Evolutionary conservation across 768 basidiomycete genomes (phyloP).

Genomic region (Phanerochaete carnosa): DNA sequence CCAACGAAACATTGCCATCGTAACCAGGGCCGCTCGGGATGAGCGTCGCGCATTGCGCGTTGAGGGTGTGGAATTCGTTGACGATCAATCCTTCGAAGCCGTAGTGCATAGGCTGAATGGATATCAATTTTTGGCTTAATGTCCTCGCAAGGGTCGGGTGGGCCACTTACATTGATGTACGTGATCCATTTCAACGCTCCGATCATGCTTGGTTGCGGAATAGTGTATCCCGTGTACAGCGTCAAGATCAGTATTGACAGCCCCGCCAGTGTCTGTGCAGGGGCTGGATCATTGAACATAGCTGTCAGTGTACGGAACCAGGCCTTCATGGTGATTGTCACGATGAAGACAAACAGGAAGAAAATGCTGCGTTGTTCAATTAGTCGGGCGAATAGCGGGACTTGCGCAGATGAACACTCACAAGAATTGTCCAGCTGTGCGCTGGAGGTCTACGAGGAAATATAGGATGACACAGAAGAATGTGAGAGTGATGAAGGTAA

Average conservation of each 20-base stretch:
- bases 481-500: slow-evolving; percentile 44
- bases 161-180: slow-evolving; percentile 49
- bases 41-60: slow-evolving; percentile 56
- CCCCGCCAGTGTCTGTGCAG: slow-evolving; percentile 60
- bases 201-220: slow-evolving; percentile 62
- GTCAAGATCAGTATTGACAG: slow-evolving; percentile 48
- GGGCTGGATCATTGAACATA: slow-evolving; percentile 52
- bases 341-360: slow-evolving; percentile 53
- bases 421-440: slow-evolving; percentile 61
- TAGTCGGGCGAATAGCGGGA: neutral
- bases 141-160: slow-evolving; percentile 15
- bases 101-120: slow-evolving; percentile 57
- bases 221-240: slow-evolving; percentile 58
- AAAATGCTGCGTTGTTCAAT: slow-evolving; percentile 40
- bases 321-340: slow-evolving; percentile 66
- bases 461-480: slow-evolving; percentile 51
- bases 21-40: slow-evolving; percentile 66
- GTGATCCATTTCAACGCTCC: slow-evolving; percentile 68
- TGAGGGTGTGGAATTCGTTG: slow-evolving; percentile 77
- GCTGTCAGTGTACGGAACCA: slow-evolving; percentile 73
- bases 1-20: slow-evolving; percentile 41
- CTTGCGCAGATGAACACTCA: slow-evolving; percentile 29
- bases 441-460: slow-evolving; percentile 58
- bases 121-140: neutral
- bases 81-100: slow-evolving; percentile 73